Evolutionary conservation across 2,329 filamentous ascomycete species (phyloP), one percentile per base, ranked within the genome.

Genomic region (Metarhizium guizhouense): DNA sequence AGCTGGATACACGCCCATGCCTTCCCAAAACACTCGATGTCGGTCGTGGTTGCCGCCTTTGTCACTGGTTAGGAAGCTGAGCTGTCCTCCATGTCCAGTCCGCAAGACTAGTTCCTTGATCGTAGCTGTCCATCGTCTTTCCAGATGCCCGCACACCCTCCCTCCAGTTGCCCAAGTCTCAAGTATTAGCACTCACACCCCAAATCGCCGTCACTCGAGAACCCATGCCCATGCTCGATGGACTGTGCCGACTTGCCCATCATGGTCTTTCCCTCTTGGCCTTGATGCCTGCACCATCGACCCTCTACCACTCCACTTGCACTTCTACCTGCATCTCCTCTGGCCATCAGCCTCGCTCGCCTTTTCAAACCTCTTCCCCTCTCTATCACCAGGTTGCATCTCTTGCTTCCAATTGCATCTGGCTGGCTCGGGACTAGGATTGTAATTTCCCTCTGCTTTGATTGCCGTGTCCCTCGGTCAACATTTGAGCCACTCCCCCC

Each of bases 281-380:
- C 32, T 50, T 29, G 13, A 43, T 50, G 25, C 30, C 13, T 52
- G 20, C 40, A 25, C 25, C 25, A 25, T 25, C 25, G 25, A 25
- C 25, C 25, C 25, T 25, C 25, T 25, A 25, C 25, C 54, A 18
- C 50, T 45, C 43, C 50, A 49, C 42, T 52, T 52, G 48, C 49
- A 51, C 38, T 32, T 52, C 18, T 20, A 42, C 25, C 45, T 45
- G 30, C 53, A n/a, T 53, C 53, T 47, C 16, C 18, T 54, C 29
- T 38, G 51, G 13, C 25, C 16, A 30, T 45, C 30, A 52, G 48
- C 49, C 56, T 57, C 61, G 84, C 50, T 53, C 53, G 30, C 14
- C 49, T 47, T 43, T 43, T 48, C 34, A 13, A 32, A 25, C 32
- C 43, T 47, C 47, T 45, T 49, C 30, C 20, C 50, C 25, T 45